Evolutionary conservation across 2,329 filamentous ascomycete genomes (phyloP), one percentile per base, ranked within the genome.

Genomic region (Sphaerulina musiva): DNA sequence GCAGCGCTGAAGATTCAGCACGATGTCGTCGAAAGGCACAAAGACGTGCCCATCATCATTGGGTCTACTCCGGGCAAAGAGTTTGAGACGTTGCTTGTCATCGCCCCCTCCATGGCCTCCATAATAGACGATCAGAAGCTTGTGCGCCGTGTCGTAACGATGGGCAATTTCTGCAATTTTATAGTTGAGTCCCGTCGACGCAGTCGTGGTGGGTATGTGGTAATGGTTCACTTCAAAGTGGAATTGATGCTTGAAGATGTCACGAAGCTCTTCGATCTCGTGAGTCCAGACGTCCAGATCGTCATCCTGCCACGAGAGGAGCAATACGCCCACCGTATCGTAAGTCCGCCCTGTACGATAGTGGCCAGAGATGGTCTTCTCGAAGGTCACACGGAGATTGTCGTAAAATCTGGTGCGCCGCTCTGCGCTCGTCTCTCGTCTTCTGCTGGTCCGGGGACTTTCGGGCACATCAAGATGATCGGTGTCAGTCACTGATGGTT

Each of bases 41-140:
- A 43, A 43, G 9, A 48, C 31, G 48, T 55, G 36, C 14, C 51
- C 51, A 11, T 48, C 51, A 12, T 41, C 4, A 7, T 48, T 53
- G 10, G 34, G 17, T 38, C 36, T 47, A 23, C 20, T 17, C 43
- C 39, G 42, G 3, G 51, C 51, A 38, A 43, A 48, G 1, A 53
- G 45, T 9, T 53, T 48, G 31, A 53, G 44, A 17, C 34, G 44
- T 14, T 34, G 31, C 20, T 48, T 42, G 29, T 55, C 48, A 6
- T 48, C 44, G 17, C n/a, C 14, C 23, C 14, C 36, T 17, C 50
- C 54, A 42, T 56, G 54, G 6, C 49, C 54, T n/a, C 45, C 50
- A n/a, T 56, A 56, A n/a, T 56, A 56, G 6, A 56, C 23, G 4
- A 56, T 56, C 6, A 23, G 38, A 1, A 56, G 51, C 4, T 41